phyloP scores from a whole-genome alignment of 2,329 filamentous ascomycete genomes.

The Alternaria rosae region DNA sequence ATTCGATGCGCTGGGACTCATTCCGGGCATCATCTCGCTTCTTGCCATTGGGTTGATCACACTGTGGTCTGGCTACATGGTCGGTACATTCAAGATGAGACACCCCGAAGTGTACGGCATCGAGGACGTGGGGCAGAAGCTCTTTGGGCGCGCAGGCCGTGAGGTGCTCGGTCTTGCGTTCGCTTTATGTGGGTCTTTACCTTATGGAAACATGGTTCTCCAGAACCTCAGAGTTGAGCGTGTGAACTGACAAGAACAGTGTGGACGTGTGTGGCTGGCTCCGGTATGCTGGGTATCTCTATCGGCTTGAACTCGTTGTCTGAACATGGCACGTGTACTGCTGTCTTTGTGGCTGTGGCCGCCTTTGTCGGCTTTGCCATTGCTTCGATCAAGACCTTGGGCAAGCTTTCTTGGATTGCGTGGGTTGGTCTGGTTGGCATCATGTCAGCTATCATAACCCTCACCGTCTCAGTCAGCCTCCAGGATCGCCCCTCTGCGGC shows the following conservation, averaged over 20 bases:
- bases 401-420: constrained; percentile 34
- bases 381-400: constrained; percentile 54
- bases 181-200: constrained; percentile 44
- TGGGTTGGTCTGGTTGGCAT: constrained; percentile 36
- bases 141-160: constrained; percentile 62
- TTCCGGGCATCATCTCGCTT: constrained; percentile 59
- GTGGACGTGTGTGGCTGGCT: constrained; percentile 69
- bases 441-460: constrained; percentile 27
- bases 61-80: constrained; percentile 59
- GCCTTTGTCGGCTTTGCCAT: constrained; percentile 60
- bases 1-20: constrained; percentile 57
- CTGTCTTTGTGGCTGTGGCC: constrained; percentile 69
- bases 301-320: constrained; percentile 57
- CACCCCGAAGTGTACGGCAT: constrained; percentile 66
- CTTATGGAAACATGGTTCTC: constrained; percentile 7
- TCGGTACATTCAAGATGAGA: constrained; percentile 62
- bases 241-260: constrained; percentile 13
- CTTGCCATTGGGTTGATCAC: constrained; percentile 53
- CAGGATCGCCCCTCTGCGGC: constrained; percentile 36
- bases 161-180: constrained; percentile 53
- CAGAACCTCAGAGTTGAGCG: constrained; percentile 15
- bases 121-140: constrained; percentile 62
- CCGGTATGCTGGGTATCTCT: constrained; percentile 67
- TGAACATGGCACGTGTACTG: constrained; percentile 69
- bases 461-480: constrained; percentile 36